Base-by-base conservation (phyloP, 2,329 filamentous ascomycete genomes). In the Orbilia ellipsospora region DNA sequence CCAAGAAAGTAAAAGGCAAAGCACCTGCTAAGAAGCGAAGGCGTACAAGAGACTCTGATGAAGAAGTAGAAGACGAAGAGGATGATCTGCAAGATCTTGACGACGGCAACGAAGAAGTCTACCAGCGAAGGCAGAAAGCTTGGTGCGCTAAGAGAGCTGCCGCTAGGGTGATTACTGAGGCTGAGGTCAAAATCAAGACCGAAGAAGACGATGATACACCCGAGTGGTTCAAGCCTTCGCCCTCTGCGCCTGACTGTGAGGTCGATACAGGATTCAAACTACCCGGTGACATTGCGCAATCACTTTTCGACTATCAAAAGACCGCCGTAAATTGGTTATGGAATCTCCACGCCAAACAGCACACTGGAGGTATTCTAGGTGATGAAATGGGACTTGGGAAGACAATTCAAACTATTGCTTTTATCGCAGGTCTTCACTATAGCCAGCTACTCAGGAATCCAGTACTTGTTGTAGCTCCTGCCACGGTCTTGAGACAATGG, bases 341-440 rank as follows among this genome's bases (percentile, higher is more conserved):
- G 81, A 94, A 99, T 82, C 85, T 99, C 1, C 94, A 96, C 81
- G 89, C 90, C 67, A 93, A 97, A 81, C 88, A 91, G 52, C 67
- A 72, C 75, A 93, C 97, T 4, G 95, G 95, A 23, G 95, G 95
- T 1, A 98, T 99, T 64, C 88, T 99, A 45, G 95, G 94, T 4
- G 95, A 99, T 80, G 95, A 99, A 82, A 99, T 99, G 95, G 95
- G 96, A 0, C 84, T 99, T n/a, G 95, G 95, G 2, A 99, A 99
- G 83, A 99, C 95, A 1, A 90, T 92, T 26, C 90, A 92, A 80
- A 86, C 89, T 54, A 92, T 92, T 60, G 90, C 93, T 0, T 96
- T 96, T 79, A 85, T 99, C 57, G 94, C 95, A 1, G 92, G 93
- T 1, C 84, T 99, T 7, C 95, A 99, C 81, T 94, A 97, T 82